phyloP scores from a whole-genome alignment of 2,329 filamentous ascomycete species.

The Diaporthe helianthi region DNA sequence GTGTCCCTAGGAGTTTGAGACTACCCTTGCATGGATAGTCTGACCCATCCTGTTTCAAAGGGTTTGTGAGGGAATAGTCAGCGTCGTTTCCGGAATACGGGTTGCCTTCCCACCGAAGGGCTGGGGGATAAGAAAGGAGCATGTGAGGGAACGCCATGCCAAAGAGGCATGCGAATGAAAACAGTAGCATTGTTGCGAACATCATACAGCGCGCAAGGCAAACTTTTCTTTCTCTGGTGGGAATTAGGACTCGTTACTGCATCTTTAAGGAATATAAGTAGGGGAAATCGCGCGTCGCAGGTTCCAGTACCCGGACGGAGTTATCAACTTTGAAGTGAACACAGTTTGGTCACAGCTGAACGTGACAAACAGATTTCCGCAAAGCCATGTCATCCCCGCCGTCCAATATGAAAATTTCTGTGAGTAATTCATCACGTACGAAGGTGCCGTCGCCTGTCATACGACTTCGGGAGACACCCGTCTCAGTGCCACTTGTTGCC shows the following conservation, averaged over 20 bases:
- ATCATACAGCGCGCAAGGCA: neutral
- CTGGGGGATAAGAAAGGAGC: slow-evolving; percentile 24
- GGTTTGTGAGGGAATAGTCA: slow-evolving; percentile 64
- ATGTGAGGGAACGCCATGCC: slow-evolving; percentile 4
- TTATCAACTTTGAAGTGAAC: neutral
- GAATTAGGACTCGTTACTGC: neutral
- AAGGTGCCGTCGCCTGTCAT: slow-evolving; percentile 8
- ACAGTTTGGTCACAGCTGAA: neutral
- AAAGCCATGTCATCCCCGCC: neutral
- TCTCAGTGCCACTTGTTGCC: slow-evolving; percentile 15
- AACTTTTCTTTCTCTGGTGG: neutral
- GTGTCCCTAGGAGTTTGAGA: slow-evolving; percentile 38
- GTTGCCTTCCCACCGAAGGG: slow-evolving; percentile 34
- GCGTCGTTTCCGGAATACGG: slow-evolving; percentile 45
- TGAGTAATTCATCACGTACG: neutral
- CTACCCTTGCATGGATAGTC: slow-evolving; percentile 69
- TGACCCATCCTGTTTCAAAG: slow-evolving; percentile 57
- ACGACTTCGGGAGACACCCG: slow-evolving; percentile 23
- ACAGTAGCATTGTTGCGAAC: neutral
- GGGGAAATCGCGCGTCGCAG: neutral
- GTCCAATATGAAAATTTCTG: neutral
- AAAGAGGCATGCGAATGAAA: neutral
- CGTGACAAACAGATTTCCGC: neutral
- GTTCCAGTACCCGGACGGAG: neutral
- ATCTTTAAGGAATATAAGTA: neutral